Percentiles rank a stretch among this genome's conserved stretches.
Evolutionary conservation across 1,284 basidiomycete genomes (phyloP).

Genomic region (Leccinum solheimii): DNA sequence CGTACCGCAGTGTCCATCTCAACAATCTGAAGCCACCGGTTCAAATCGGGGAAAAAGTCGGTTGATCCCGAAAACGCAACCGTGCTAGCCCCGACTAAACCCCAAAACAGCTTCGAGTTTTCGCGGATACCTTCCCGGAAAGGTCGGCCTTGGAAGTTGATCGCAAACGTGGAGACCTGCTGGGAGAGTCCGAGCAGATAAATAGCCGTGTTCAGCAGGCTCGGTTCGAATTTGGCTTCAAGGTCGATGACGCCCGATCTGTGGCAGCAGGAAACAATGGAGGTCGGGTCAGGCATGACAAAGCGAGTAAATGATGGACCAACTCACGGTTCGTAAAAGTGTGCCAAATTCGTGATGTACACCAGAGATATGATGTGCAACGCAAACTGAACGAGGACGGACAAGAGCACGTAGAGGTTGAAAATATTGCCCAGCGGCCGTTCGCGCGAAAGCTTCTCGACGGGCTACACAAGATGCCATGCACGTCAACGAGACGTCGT

Average conservation of each 20-base stretch:
- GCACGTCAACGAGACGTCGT: constrained; percentile 2
- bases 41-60: constrained; percentile 94
- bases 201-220: constrained; percentile 90
- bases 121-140: constrained; percentile 96
- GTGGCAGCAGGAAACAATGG: neutral
- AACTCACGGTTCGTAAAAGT: constrained; percentile 75
- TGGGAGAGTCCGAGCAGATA: constrained; percentile 92
- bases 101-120: constrained; percentile 89
- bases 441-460: constrained; percentile 89
- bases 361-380: constrained; percentile 86
- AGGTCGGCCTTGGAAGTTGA: constrained; percentile 96
- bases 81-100: constrained; percentile 80
- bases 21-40: constrained; percentile 95
- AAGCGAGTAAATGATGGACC: neutral
- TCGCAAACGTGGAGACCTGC: constrained; percentile 94
- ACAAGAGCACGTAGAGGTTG: constrained; percentile 90
- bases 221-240: constrained; percentile 93
- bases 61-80: constrained; percentile 93
- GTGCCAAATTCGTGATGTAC: constrained; percentile 87
- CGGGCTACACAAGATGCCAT: constrained; percentile 54
- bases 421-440: constrained; percentile 93
- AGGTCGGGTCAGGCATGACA: neutral
- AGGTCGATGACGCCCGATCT: constrained; percentile 84
- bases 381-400: constrained; percentile 88
- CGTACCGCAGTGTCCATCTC: constrained; percentile 80